Evolutionary conservation across 257 asterid genomes (phyloP).

Genomic region (Phtheirospermum japonicum): DNA sequence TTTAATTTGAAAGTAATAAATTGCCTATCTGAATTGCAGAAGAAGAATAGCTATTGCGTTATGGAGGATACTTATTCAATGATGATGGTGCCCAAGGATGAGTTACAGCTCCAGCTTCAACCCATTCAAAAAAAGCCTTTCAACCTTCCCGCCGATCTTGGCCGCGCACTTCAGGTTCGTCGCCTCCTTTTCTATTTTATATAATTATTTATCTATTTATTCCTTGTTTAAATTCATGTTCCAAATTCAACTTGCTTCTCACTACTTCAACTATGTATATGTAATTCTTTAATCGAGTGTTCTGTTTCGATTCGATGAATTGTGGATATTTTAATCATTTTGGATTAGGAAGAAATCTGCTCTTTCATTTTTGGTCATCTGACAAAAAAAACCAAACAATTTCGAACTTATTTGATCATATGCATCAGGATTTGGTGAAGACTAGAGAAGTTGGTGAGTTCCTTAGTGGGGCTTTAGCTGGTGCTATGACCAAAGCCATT

Average conservation of each 20-base stretch:
- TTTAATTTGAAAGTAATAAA: constrained; percentile 21
- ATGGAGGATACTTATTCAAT: constrained; percentile 52
- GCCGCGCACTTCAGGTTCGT: constrained; percentile 48
- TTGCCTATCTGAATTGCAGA: constrained; percentile 49
- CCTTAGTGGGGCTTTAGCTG: constrained; percentile 92
- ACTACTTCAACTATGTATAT: too few relatives aligned
- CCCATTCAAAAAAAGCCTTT: constrained; percentile 15
- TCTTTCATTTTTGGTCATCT: background rate
- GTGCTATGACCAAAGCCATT: constrained; percentile 96
- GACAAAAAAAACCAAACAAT: background rate
- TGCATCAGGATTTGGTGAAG: constrained; percentile 52
- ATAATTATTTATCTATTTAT: background rate
- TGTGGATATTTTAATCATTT: too few relatives aligned
- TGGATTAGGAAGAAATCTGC: too few relatives aligned
- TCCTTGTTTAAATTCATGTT: background rate
- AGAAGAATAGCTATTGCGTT: constrained; percentile 41
- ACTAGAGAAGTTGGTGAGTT: constrained; percentile 86
- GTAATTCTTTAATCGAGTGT: too few relatives aligned
- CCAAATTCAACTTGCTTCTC: too few relatives aligned
- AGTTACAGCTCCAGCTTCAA: constrained; percentile 40
- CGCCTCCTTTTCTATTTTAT: background rate
- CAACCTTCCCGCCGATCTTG: constrained; percentile 41
- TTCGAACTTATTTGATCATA: background rate
- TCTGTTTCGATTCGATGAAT: background rate
- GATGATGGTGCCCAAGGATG: constrained; percentile 49